A percentile compares a stretch with the other conserved stretches of the same genome.
These are phyloP conservation scores for Suillus fuscotomentosus DNA, from an alignment of 768 basidiomycete species.

Conservation along the genomic window DNA sequence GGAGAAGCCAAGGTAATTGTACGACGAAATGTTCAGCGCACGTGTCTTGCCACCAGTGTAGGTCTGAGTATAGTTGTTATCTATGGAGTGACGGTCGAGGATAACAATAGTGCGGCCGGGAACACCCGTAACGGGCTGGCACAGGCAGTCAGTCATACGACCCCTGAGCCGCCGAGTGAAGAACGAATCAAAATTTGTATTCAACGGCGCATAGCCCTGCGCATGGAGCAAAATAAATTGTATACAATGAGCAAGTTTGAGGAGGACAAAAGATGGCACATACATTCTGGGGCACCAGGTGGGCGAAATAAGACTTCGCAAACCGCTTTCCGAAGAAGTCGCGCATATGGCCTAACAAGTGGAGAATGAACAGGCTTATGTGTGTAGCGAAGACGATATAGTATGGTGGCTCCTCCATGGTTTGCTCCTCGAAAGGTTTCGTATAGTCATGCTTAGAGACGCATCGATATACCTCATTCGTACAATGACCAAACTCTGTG, in stretches of 20 bases:
- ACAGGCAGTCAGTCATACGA: slow-evolving; percentile 95
- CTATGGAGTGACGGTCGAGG: slow-evolving; percentile 78
- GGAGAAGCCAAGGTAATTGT: slow-evolving; percentile 99
- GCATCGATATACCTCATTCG: slow-evolving; percentile 69
- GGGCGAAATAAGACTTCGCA: slow-evolving; percentile 62
- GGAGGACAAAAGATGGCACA: slow-evolving; percentile 12
- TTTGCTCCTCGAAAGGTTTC: slow-evolving; percentile 48
- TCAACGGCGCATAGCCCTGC: slow-evolving; percentile 94
- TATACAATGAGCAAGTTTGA: slow-evolving; percentile 1
- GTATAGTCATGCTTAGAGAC: slow-evolving; percentile 55
- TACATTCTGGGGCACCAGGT: slow-evolving; percentile 82
- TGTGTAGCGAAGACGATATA: slow-evolving; percentile 92
- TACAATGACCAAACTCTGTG: slow-evolving; percentile 91
- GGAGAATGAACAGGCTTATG: slow-evolving; percentile 89
- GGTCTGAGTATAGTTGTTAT: slow-evolving; percentile 77
- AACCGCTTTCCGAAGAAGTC: slow-evolving; percentile 94
- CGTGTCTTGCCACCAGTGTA: slow-evolving; percentile 81
- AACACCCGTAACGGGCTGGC: slow-evolving; percentile 89
- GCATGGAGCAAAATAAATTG: background rate
- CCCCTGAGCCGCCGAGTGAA: slow-evolving; percentile 95
- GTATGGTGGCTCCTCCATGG: slow-evolving; percentile 86
- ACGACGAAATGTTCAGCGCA: slow-evolving; percentile 94
- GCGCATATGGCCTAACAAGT: slow-evolving; percentile 88
- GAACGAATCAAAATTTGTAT: slow-evolving; percentile 98
- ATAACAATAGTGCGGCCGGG: slow-evolving; percentile 90